These are phyloP conservation scores for Balakata baccata DNA, from an alignment of 345 rosid genomes.

Conservation along the genomic window DNA sequence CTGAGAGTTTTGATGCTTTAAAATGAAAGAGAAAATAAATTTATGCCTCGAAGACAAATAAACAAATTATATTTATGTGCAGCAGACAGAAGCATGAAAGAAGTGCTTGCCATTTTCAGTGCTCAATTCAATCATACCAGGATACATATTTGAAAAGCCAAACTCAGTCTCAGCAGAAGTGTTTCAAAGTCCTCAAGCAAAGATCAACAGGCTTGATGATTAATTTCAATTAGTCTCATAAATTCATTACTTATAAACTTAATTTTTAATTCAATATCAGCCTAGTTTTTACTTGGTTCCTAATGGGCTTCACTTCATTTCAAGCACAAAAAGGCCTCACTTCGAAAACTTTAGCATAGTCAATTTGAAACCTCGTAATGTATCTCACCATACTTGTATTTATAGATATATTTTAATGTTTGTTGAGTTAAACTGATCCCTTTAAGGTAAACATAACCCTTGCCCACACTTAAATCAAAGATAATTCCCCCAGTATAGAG, in stretches of 20 bases:
- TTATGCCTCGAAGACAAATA: background rate
- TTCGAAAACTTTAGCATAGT: background rate
- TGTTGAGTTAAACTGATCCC: background rate
- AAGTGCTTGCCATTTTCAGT: background rate
- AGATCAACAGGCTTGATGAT: background rate
- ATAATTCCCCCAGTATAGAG: slow-evolving; percentile 1
- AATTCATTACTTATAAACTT: background rate
- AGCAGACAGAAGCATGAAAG: background rate
- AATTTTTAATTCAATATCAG: background rate
- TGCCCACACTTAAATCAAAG: background rate
- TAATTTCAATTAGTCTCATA: background rate
- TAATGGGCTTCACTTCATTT: background rate
- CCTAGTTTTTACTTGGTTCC: background rate
- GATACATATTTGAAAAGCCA: background rate
- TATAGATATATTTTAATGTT: background rate
- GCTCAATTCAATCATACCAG: background rate
- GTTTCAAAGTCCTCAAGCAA: background rate
- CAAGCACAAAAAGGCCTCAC: background rate
- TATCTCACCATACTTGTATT: background rate
- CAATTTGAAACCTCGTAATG: background rate
- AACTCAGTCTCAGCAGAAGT: background rate
- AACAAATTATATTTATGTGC: background rate
- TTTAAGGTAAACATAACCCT: background rate
- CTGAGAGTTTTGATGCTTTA: background rate
- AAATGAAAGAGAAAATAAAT: background rate